phyloP scores from a whole-genome alignment of 202 grass and related monocot genomes.

The Carex sylvatica region DNA sequence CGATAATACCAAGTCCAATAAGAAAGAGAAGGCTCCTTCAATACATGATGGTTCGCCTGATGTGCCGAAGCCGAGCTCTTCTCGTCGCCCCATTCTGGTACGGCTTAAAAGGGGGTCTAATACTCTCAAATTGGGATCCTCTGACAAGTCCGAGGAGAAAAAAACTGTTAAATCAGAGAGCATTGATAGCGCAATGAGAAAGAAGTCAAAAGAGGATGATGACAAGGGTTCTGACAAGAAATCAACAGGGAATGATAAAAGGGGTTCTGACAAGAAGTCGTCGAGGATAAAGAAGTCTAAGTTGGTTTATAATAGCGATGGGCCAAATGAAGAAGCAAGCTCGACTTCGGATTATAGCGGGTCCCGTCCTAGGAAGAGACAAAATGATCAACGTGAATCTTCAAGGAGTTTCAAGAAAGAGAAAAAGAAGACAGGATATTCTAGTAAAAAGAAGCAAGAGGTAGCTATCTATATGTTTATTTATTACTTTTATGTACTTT shows the following conservation, averaged over 20 bases:
- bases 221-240: constrained; percentile 35
- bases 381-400: constrained; percentile 46
- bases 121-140: constrained; percentile 25
- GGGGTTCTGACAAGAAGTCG: constrained; percentile 24
- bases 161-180: constrained; percentile 50
- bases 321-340: constrained; percentile 50
- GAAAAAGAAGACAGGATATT: constrained; percentile 60
- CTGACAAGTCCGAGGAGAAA: constrained; percentile 53
- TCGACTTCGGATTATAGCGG: constrained; percentile 49
- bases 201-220: constrained; percentile 60
- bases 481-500: constrained; percentile 8
- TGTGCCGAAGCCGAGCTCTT: constrained; percentile 28
- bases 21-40: constrained; percentile 41
- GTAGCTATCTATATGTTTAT: constrained; percentile 32
- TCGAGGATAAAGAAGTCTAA: constrained; percentile 49
- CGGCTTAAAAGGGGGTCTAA: constrained; percentile 22
- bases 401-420: constrained; percentile 60
- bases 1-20: constrained; percentile 44
- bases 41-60: constrained; percentile 1
- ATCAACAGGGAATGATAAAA: constrained; percentile 54
- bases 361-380: constrained; percentile 52
- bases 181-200: constrained; percentile 51
- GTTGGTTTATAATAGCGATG: constrained; percentile 36
- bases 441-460: constrained; percentile 68
- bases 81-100: constrained; percentile 15